Evolutionary conservation across 2,329 filamentous ascomycete genomes (phyloP), one percentile per base, ranked within the genome.

Genomic region (Alternaria sp.): DNA sequence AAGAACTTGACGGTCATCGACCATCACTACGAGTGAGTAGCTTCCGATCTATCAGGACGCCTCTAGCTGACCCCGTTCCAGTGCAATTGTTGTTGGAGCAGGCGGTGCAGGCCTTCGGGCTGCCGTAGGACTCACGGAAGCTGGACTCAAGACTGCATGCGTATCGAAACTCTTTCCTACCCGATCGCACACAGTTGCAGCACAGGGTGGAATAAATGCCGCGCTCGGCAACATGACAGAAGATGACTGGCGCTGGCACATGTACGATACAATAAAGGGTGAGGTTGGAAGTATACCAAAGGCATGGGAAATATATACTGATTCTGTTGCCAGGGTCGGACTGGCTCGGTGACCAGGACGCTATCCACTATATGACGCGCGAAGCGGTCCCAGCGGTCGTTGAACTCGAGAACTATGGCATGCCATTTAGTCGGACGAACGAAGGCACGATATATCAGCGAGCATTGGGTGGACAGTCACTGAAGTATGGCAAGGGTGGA

Each of bases 81-180:
- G 75, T 71, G 79, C 80, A 24, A 79, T 82, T 36, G 80, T 82
- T 14, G 75, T 82, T 20, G 79, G 80, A 43, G 87, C 87, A 62
- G 87, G 87, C 63, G 87, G 87, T 72, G 86, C 87, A 62, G 87
- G 87, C 72, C 80, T 89, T 41, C 83, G 87, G 71, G 87, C 87
- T 52, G 87, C 87, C 59, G 87, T 89, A 68, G 87, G 87, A 68
- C 81, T 89, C 42, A 86, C 87, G 32, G 87, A 89, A 78, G 85
- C 86, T 65, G 87, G 87, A 8, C 84, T 89, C 71, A 87, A 89
- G 67, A 89, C 87, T 61, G 87, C 87, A 63, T 89, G 87, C 78
- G 83, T 89, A 64, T 86, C 85, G 30, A 89, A 89, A 74, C 80
- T 89, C 34, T 89, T 89, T 74, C 86, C 86, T 32, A 89, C 87